Evolutionary conservation across 768 basidiomycete genomes (phyloP).

Genomic region (Mycena rosella): DNA sequence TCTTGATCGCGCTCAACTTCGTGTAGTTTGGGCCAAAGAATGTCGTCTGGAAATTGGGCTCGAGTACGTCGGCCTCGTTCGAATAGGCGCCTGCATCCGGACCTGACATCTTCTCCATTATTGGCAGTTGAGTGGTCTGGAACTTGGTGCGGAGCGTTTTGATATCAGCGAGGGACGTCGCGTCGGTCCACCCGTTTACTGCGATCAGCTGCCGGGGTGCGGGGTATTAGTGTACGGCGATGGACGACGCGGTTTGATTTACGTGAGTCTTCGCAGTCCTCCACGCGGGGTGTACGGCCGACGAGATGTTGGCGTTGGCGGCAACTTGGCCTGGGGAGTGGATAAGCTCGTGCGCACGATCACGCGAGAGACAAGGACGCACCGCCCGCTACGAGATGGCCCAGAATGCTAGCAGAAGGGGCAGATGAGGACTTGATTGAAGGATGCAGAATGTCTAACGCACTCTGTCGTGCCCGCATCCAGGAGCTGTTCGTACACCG

Average conservation of each 20-base stretch:
- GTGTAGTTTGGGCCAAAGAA: conserved; percentile 50
- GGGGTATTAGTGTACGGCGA: background rate
- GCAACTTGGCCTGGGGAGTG: conserved; percentile 45
- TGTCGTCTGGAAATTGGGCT: conserved; percentile 46
- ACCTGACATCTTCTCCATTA: conserved; percentile 43
- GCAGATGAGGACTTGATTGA: background rate
- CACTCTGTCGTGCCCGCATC: conserved; percentile 26
- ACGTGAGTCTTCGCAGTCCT: conserved; percentile 51
- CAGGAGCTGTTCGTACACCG: conserved; percentile 40
- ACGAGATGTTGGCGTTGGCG: conserved; percentile 45
- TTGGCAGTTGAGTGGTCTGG: conserved; percentile 39
- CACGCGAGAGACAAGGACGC: background rate
- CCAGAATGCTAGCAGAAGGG: conserved; percentile 28
- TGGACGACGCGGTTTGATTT: conserved; percentile 13
- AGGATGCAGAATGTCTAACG: background rate
- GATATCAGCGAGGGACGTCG: conserved; percentile 33
- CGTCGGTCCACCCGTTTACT: conserved; percentile 34
- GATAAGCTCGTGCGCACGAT: background rate
- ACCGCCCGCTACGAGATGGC: conserved; percentile 38
- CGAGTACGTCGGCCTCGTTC: conserved; percentile 49
- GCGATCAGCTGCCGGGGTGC: conserved; percentile 32
- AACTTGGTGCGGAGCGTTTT: conserved; percentile 38
- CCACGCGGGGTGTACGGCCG: conserved; percentile 50
- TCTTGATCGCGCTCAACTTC: conserved; percentile 44
- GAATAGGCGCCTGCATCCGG: conserved; percentile 47